These are phyloP conservation scores for Boechera divaricarpa DNA, from an alignment of 345 rosid species.

Conservation along the genomic window DNA sequence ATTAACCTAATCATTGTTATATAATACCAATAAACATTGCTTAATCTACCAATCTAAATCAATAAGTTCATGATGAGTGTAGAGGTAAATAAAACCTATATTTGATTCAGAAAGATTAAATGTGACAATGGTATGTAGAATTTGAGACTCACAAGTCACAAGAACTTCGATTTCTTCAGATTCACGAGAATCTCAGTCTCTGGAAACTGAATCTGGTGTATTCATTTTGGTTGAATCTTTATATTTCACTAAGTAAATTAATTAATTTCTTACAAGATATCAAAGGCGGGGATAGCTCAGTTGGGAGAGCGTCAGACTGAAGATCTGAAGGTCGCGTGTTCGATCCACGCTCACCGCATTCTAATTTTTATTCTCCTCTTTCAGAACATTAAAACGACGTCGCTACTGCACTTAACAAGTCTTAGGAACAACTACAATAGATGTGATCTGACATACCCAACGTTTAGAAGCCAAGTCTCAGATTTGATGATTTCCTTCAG, in stretches of 20 bases:
- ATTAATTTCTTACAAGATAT: neutral
- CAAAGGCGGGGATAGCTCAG: constrained; percentile 72
- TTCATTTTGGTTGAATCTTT: too few relatives aligned
- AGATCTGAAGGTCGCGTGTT: constrained; percentile 95
- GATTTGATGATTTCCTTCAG: too few relatives aligned
- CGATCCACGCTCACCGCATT: constrained; percentile 74
- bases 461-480: too few relatives aligned
- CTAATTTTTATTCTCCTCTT: neutral
- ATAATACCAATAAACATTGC: neutral
- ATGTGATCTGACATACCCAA: too few relatives aligned
- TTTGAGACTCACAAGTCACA: neutral
- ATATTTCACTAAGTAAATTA: neutral
- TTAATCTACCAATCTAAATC: constrained; percentile 1
- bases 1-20: constrained; percentile 23
- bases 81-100: neutral
- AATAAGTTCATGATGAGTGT: neutral
- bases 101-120: too few relatives aligned
- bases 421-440: too few relatives aligned
- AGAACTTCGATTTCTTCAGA: too few relatives aligned
- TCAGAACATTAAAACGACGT: neutral
- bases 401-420: neutral
- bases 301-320: constrained; percentile 99
- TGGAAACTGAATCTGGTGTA: too few relatives aligned
- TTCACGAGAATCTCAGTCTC: too few relatives aligned
- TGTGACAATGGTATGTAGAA: too few relatives aligned